Conservation (phyloP, 2,329 filamentous ascomycete species). For the Claviceps sp. region DNA sequence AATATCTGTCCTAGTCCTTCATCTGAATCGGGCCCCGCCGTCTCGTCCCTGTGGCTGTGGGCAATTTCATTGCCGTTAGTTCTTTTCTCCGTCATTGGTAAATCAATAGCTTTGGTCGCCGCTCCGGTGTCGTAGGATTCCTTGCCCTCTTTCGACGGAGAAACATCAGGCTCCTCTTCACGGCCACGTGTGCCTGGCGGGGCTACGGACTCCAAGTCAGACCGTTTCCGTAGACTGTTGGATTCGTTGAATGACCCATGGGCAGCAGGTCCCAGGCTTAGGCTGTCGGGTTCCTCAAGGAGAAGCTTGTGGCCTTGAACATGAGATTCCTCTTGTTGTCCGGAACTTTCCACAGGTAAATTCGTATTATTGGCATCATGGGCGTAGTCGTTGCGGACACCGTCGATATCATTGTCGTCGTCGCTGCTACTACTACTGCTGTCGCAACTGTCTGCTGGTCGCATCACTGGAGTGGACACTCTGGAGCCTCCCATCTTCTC, state of each 20-base stretch:
- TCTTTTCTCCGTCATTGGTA: constrained; percentile 29
- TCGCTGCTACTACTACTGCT: neutral
- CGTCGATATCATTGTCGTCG: neutral
- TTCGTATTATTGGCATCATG: neutral
- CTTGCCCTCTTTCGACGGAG: constrained; percentile 43
- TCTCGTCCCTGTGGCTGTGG: constrained; percentile 16
- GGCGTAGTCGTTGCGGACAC: neutral
- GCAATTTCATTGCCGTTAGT: constrained; percentile 19
- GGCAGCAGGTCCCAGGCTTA: constrained; percentile 35
- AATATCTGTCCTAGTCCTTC: constrained; percentile 48
- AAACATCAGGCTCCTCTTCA: constrained; percentile 33
- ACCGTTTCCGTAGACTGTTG: constrained; percentile 27
- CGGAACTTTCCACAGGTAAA: neutral
- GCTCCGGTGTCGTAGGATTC: constrained; percentile 53
- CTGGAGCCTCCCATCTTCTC: constrained; percentile 51
- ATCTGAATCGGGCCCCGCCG: constrained; percentile 39
- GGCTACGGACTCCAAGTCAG: constrained; percentile 38
- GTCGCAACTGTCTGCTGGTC: constrained; percentile 30
- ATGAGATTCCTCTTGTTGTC: constrained; percentile 14
- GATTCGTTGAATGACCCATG: constrained; percentile 19
- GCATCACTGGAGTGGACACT: constrained; percentile 43
- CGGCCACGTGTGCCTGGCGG: constrained; percentile 30
- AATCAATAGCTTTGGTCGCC: constrained; percentile 37
- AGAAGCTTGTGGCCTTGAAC: constrained; percentile 27
- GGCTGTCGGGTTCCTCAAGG: constrained; percentile 36